Evolutionary conservation across 192 early-diverging fungal species (phyloP), one percentile per base, ranked within the genome.

Genomic region (Tieghemiomyces parasiticus): DNA sequence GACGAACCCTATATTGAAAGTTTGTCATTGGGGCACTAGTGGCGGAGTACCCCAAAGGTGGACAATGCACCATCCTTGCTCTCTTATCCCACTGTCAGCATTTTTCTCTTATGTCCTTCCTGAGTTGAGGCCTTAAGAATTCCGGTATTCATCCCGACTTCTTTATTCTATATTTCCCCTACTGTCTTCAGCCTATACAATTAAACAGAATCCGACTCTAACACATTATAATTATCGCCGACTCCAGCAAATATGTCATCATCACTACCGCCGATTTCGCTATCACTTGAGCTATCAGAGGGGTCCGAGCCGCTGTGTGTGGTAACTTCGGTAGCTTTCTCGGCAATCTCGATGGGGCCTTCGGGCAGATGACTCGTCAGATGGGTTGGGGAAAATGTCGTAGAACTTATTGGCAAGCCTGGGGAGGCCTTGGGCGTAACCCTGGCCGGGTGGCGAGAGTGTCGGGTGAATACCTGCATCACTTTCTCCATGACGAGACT

Each of bases 201-300:
- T 16, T 20, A 29, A 29, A 34, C 8, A 16, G 30, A 9, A 14
- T 31, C 44, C 19, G 25, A 60, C 3, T 45, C 38, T 6, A 52
- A 47, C 1, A 90, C 65, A 16, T 67, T 61, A 61, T 94, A 94
- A 44, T 90, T 85, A 3, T 79, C 63, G 1, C 90, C 92, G 6
- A 72, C 91, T 58, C 89, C 91, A 8, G 79, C 86, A 80, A 95
- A 95, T 29, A 95, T 95, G 68, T 90, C 84, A 33, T 83, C 78
- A 30, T 74, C 66, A 45, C 60, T 59, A 28, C 63, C 52, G 62
- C 55, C 4, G 64, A 61, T 9, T 60, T 61, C 3, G 48, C 46
- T 22, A 62, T 67, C n/a, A 35, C 58, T 53, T 62, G 35, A 6
- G 60, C 68, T 14, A 47, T n/a, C n/a, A n/a, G n/a, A n/a, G n/a